These are phyloP conservation scores for Carex arenaria DNA, from an alignment of 202 grass and related monocot species.

Conservation along the genomic window DNA sequence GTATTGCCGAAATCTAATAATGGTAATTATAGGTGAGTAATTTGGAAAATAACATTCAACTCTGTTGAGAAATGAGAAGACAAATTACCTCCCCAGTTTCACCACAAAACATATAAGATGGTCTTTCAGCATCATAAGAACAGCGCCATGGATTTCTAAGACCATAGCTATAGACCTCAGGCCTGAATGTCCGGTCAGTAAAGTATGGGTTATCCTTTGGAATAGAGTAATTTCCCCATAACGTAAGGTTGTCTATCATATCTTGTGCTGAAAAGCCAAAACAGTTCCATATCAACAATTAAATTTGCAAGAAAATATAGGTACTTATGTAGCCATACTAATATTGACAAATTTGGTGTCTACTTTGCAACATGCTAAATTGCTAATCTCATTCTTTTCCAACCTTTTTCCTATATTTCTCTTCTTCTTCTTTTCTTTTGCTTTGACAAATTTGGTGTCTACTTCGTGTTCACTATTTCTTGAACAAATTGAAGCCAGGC, in stretches of 20 bases:
- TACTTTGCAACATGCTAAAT: not conserved
- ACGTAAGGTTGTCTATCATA: conserved; percentile 10
- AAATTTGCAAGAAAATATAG: not conserved
- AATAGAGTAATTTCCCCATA: conserved; percentile 74
- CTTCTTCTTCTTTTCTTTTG: not conserved
- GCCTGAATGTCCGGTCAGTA: conserved; percentile 39
- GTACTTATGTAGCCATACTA: not conserved
- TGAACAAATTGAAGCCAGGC: not conserved
- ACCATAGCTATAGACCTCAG: conserved; percentile 70
- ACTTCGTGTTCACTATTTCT: not conserved
- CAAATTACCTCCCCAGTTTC: conserved; percentile 52
- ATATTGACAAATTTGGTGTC: too few relatives aligned
- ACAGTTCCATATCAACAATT: not conserved
- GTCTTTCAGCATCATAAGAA: conserved; percentile 65
- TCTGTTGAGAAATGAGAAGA: not conserved
- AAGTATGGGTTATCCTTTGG: conserved; percentile 76
- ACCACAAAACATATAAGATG: conserved; percentile 67
- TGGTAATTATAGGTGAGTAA: not conserved
- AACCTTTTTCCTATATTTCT: not conserved
- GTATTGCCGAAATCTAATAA: not conserved
- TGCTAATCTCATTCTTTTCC: not conserved
- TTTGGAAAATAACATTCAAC: not conserved
- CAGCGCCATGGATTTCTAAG: conserved; percentile 83
- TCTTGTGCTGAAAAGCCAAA: conserved; percentile 20
- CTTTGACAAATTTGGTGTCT: not conserved